Percentiles rank a stretch among this genome's conserved stretches.
Conservation (phyloP, 2,329 filamentous ascomycete species). For the Onygenales sp. region DNA sequence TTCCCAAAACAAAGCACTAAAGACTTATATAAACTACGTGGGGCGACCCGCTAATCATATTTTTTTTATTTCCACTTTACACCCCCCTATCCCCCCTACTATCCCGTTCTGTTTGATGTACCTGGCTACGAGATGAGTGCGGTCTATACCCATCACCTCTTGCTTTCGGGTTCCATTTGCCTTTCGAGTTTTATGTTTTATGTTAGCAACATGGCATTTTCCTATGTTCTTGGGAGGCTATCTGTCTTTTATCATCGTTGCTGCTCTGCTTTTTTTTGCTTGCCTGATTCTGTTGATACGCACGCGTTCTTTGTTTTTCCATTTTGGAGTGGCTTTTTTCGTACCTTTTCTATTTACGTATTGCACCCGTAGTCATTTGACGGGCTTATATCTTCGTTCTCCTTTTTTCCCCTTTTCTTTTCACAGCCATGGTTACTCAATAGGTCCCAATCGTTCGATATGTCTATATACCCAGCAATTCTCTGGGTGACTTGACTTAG, state of each 20-base stretch:
- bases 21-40: conserved; percentile 22
- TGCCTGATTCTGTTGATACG: no score
- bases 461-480: no score
- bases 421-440: no score
- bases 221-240: conserved; percentile 1
- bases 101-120: conserved; percentile 6
- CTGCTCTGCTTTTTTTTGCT: conserved; percentile 3
- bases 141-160: neutral
- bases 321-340: no score
- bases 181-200: conserved; percentile 5
- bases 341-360: no score
- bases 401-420: no score
- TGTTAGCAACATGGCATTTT: neutral
- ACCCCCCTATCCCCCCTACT: conserved; percentile 1
- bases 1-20: conserved; percentile 6
- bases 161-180: conserved; percentile 9
- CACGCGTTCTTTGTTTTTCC: no score
- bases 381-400: no score
- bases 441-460: no score
- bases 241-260: neutral
- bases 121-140: neutral
- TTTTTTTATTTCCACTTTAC: conserved; percentile 2
- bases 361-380: no score
- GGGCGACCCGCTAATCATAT: conserved; percentile 12
- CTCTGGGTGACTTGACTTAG: no score